Base-by-base conservation (phyloP, 2,329 filamentous ascomycete genomes). In the Calonectria honghensis region DNA sequence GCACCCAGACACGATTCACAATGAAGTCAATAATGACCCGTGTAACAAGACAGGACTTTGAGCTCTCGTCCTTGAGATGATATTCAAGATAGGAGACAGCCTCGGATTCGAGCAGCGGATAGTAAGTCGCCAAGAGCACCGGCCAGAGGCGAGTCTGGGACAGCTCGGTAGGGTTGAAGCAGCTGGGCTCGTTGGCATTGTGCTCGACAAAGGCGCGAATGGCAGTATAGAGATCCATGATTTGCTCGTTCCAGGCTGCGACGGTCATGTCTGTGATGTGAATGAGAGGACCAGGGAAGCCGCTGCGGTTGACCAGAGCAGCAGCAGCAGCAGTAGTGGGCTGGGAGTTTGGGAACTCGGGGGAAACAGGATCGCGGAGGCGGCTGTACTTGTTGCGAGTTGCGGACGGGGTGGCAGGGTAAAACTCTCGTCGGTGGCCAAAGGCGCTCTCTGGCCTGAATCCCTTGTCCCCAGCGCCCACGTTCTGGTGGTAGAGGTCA, bases 1-100 rank as follows among this genome's bases (percentile, higher is more conserved):
- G 82, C 2, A 83, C 83, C 85, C 86, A 86, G 50, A 87, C 83
- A 4, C 85, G 81, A 73, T 85, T 85, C 69, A 87, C 85, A 51
- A 87, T 81, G 70, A 85, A 87, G 78, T 87, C 86, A 37, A 87
- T 82, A 27, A 87, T 82, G 73, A 87, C 82, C 9, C 86, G 83
- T 3, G 86, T 86, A 20, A 87, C 84, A n/a, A 87, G 82, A 75
- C 86, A 87, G 3, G 83, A 83, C 78, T 87, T 87, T 64, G 84
- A 82, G 70, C 84, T 84, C 41, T 83, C 81, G 29, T 85, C 83
- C 68, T 83, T 83, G 29, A 87, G 81, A 67, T 87, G 86, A 70
- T 82, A 83, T 61, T 86, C 83, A 27, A 87, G 83, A 66, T 87
- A 87, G 4, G 86, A 85, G 5, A 84, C 76, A 1, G 86, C 85